These are phyloP conservation scores for Heliamphora exappendiculata DNA, from an alignment of 148 eudicot genomes.

Conservation along the genomic window DNA sequence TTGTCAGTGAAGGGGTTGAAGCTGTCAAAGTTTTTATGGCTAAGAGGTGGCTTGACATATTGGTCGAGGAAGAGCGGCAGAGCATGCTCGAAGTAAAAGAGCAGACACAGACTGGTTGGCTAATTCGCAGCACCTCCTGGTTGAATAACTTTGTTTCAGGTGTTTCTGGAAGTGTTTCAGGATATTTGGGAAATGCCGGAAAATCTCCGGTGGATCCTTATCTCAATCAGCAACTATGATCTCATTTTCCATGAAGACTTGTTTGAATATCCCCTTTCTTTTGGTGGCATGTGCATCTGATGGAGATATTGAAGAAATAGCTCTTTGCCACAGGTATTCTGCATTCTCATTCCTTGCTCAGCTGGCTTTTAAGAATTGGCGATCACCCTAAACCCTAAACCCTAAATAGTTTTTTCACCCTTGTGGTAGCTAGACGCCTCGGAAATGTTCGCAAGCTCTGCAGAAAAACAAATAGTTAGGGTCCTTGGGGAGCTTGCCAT, in stretches of 20 bases:
- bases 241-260: not conserved
- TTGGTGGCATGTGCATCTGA: not conserved
- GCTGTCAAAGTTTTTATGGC: slow-evolving; percentile 65
- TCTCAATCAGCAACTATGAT: slow-evolving; percentile 64
- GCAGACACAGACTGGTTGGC: slow-evolving; percentile 45
- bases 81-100: slow-evolving; percentile 37
- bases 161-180: slow-evolving; percentile 39
- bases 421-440: not conserved
- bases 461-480: not conserved
- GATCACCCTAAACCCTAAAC: not conserved
- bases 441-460: not conserved
- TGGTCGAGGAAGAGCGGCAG: slow-evolving; percentile 59
- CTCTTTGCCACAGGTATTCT: not conserved
- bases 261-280: not conserved
- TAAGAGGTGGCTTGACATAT: slow-evolving; percentile 51
- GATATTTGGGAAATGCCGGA: slow-evolving; percentile 41
- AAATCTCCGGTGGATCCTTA: slow-evolving; percentile 41
- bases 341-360: not conserved
- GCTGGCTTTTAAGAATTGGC: not conserved
- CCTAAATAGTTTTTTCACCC: not conserved
- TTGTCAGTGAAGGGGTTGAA: slow-evolving; percentile 60
- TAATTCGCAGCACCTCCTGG: slow-evolving; percentile 62
- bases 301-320: slow-evolving; percentile 7
- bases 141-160: slow-evolving; percentile 39
- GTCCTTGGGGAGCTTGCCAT: not conserved